Evolutionary conservation across 768 basidiomycete species (phyloP), one percentile per base, ranked within the genome.

Genomic region (Lactarius tabidus): DNA sequence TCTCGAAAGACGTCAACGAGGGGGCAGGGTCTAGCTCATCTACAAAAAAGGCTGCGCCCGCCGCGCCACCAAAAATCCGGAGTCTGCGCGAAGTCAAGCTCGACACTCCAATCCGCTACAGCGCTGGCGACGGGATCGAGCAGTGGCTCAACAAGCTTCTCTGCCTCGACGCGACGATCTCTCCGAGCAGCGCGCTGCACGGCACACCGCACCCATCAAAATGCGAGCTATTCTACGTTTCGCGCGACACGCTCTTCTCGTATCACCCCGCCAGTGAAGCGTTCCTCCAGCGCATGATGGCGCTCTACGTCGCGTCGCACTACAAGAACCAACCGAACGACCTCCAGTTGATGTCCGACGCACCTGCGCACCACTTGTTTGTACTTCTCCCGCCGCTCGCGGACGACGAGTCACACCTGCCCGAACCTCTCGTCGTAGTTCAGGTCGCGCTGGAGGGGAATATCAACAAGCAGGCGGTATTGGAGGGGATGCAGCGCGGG

Each of bases 251-350:
- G 0, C 80, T 98, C 35, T 99, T 99, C 82, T 93, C 91, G 69
- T 98, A 89, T 77, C 95, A 99, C 74, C 93, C 95, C 3, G 97
- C 95, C 9, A 92, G 90, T n/a, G 97, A 99, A 75, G 82, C 92
- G 36, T 99, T 99, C 80, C 83, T 99, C 33, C 97, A 99, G 76
- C 86, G 95, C 39, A 95, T 98, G 90, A 97, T 98, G 95, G 89
- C 93, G 20, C 82, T 98, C 1, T 99, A 98, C 75, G 96, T 98
- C 59, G 93, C 97, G 1, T 91, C 90, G 58, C 97, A 99, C 74
- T 99, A 99, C 80, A 99, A 99, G 77, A 99, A 98, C 76, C 93
- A 95, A 72, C 97, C 97, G 23, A 98, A 99, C 74, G 97, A 99
- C 74, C 82, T 99, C n/a, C 96, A 98, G 75, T 84, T 99, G 59